These are phyloP conservation scores for Cryphonectria naterciae DNA, from an alignment of 2,329 filamentous ascomycete species.

Conservation along the genomic window DNA sequence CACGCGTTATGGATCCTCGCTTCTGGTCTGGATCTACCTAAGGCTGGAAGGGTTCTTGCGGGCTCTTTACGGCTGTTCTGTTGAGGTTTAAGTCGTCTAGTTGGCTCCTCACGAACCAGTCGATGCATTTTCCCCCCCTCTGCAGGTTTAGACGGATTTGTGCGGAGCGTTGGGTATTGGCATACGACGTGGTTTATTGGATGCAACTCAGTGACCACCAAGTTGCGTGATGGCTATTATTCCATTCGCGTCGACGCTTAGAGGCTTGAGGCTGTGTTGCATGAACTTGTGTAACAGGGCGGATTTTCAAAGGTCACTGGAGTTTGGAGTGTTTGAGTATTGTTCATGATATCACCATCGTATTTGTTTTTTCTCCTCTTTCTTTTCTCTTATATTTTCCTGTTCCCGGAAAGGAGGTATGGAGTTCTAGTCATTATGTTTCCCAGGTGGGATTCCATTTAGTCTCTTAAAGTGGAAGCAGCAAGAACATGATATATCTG, in stretches of 20 bases:
- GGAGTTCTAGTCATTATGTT: background rate
- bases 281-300: conserved; percentile 11
- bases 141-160: background rate
- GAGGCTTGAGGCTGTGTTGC: conserved; percentile 9
- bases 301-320: conserved; percentile 9
- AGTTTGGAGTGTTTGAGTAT: conserved; percentile 22
- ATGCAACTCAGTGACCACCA: background rate
- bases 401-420: background rate
- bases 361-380: background rate
- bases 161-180: background rate
- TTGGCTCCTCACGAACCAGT: too few species aligned
- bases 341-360: conserved; percentile 21
- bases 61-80: background rate
- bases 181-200: background rate
- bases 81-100: too few species aligned
- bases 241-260: background rate
- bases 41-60: background rate
- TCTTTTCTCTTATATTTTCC: background rate
- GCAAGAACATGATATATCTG: conserved; percentile 6
- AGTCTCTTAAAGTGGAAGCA: background rate
- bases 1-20: background rate
- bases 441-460: background rate
- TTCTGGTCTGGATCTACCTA: background rate
- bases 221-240: background rate
- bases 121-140: too few species aligned